phyloP scores from a whole-genome alignment of 352 stramenopile species.

The Hyaloperonospora brassicae region DNA sequence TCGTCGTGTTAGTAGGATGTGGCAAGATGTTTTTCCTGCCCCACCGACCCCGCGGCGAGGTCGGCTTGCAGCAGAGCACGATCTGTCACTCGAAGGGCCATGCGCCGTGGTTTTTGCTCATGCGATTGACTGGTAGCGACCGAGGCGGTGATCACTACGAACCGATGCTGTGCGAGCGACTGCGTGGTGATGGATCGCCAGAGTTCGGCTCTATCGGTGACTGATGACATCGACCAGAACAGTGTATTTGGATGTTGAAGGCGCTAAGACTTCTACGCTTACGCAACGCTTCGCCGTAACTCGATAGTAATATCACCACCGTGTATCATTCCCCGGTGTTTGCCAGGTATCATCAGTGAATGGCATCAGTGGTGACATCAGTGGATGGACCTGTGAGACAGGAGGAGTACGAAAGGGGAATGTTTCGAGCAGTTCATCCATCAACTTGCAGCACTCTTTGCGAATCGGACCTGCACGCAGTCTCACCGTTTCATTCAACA shows the following conservation, averaged over 20 bases:
- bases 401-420: no score
- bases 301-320: conserved; percentile 20
- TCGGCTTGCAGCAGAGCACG: conserved; percentile 31
- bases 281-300: conserved; percentile 9
- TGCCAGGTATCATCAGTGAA: no score
- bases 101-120: conserved; percentile 81
- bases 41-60: conserved; percentile 50
- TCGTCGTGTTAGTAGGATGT: conserved; percentile 80
- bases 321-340: conserved; percentile 2
- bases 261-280: conserved; percentile 15
- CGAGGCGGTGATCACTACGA: conserved; percentile 84
- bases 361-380: no score
- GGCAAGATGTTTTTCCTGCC: conserved; percentile 87
- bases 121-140: conserved; percentile 79
- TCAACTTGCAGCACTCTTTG: no score
- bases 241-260: conserved; percentile 2
- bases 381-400: no score
- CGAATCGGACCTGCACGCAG: no score
- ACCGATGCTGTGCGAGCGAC: conserved; percentile 76
- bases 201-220: conserved; percentile 83
- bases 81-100: conserved; percentile 68
- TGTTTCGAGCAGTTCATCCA: no score
- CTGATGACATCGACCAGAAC: conserved; percentile 14
- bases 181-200: conserved; percentile 72
- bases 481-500: no score